Evolutionary conservation across 768 basidiomycete genomes (phyloP), one percentile per base, ranked within the genome.

Genomic region (Trametes gibbosa): DNA sequence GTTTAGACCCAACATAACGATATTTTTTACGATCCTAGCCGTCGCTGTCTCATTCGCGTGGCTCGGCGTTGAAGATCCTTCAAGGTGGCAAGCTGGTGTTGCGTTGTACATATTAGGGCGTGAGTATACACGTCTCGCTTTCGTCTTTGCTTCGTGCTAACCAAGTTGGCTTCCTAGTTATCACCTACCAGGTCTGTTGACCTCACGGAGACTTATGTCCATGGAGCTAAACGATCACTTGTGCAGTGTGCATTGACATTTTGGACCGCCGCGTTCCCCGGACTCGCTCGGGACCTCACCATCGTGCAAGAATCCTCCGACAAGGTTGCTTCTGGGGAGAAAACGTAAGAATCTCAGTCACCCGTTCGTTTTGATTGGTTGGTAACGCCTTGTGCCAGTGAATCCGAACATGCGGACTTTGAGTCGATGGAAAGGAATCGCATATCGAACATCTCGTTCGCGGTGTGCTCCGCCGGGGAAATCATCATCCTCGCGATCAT

Each of bases 251-350:
- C 86, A 29, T 70, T 90, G 54, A 90, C 89, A 0, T 92, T 91
- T 71, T 92, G 88, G 89, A 88, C 87, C 0, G 90, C 90, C 13
- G 89, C 90, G 13, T 90, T 92, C 68, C 88, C 89, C 0, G 89
- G 87, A 17, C 76, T 92, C 16, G 85, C 86, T 23, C 79, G 83
- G 9, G 81, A 90, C 68, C 78, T 90, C 25, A 84, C 86, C 0
- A 84, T 89, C 64, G 82, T 91, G n/a, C 77, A 81, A 61, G 69
- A 76, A 50, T 88, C 86, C 2, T 72, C 76, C 5, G 57, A 54
- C 3, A 70, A 78, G 48, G 75, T 74, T 2, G 70, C 72, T 41
- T 54, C 67, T 8, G 81, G 80, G 9, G 66, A 64, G 3, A 86
- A 85, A 72, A 69, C 74, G 87, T 84, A 48, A 50, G 75, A 56